These are phyloP conservation scores for Flaveria trinervia DNA, from an alignment of 129 eudicot species.

Conservation along the genomic window DNA sequence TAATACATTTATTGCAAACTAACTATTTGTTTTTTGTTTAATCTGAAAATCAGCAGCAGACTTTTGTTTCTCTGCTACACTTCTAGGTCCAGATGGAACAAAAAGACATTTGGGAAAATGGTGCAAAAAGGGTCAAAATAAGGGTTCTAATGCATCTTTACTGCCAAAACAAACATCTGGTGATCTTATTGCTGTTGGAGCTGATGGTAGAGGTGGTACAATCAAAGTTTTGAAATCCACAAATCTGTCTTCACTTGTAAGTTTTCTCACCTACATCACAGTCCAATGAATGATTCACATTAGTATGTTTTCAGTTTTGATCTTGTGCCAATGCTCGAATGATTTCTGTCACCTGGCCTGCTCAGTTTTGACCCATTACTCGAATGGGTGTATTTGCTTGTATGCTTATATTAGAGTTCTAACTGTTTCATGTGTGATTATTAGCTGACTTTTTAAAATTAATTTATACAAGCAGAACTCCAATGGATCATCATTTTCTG, in stretches of 20 bases:
- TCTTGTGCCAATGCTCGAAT: background rate
- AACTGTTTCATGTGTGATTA: background rate
- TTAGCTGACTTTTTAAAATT: background rate
- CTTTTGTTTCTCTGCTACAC: constrained; percentile 62
- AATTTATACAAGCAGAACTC: constrained; percentile 41
- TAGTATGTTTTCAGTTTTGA: background rate
- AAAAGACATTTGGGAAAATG: constrained; percentile 78
- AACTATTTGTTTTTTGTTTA: background rate
- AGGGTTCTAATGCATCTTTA: constrained; percentile 28
- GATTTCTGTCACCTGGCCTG: background rate
- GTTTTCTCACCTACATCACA: constrained; percentile 25
- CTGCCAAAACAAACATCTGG: constrained; percentile 43
- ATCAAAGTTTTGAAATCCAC: constrained; percentile 64
- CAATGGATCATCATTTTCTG: constrained; percentile 30
- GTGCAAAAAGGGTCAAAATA: constrained; percentile 66
- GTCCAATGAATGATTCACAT: background rate
- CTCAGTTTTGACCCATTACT: background rate
- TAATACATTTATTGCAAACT: constrained; percentile 2
- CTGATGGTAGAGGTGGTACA: constrained; percentile 92
- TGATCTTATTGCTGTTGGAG: constrained; percentile 72
- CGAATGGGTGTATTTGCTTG: background rate
- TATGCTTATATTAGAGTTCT: background rate
- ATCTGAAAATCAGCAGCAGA: constrained; percentile 41
- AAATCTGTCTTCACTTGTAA: constrained; percentile 52
- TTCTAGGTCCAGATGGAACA: constrained; percentile 85